phyloP scores from a whole-genome alignment of 1,139 yeast genomes.

The Scheffersomyces cryptocercus region DNA sequence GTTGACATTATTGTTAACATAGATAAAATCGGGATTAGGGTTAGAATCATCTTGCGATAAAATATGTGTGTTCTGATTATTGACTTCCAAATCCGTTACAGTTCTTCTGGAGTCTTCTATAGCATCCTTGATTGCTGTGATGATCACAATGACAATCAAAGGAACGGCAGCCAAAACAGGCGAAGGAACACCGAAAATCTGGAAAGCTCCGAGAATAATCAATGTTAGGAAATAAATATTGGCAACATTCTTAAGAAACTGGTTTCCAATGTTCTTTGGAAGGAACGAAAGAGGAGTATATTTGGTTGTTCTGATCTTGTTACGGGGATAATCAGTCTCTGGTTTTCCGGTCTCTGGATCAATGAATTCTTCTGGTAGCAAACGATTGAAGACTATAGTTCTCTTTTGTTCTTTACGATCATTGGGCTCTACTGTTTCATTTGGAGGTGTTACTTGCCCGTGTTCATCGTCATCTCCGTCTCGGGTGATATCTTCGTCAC shows the following conservation, averaged over 20 bases:
- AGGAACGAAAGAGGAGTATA: constrained; percentile 57
- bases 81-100: constrained; percentile 52
- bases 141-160: constrained; percentile 54
- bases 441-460: constrained; percentile 19
- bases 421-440: constrained; percentile 34
- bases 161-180: constrained; percentile 61
- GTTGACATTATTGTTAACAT: constrained; percentile 44
- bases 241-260: constrained; percentile 54
- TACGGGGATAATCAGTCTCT: constrained; percentile 42
- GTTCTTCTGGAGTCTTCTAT: constrained; percentile 60
- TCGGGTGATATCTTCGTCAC: constrained; percentile 21
- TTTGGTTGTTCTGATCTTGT: constrained; percentile 61
- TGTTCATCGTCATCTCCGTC: constrained; percentile 24
- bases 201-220: constrained; percentile 53
- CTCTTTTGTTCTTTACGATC: constrained; percentile 49
- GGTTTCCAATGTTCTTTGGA: constrained; percentile 53
- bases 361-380: constrained; percentile 61
- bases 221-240: constrained; percentile 54
- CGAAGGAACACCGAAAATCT: constrained; percentile 58
- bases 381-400: constrained; percentile 65
- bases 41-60: constrained; percentile 20
- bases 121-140: constrained; percentile 59
- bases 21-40: constrained; percentile 15
- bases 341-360: constrained; percentile 47
- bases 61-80: constrained; percentile 51